Conservation (phyloP, 805 yeast species). For the Maudiozyma barnettii region DNA sequence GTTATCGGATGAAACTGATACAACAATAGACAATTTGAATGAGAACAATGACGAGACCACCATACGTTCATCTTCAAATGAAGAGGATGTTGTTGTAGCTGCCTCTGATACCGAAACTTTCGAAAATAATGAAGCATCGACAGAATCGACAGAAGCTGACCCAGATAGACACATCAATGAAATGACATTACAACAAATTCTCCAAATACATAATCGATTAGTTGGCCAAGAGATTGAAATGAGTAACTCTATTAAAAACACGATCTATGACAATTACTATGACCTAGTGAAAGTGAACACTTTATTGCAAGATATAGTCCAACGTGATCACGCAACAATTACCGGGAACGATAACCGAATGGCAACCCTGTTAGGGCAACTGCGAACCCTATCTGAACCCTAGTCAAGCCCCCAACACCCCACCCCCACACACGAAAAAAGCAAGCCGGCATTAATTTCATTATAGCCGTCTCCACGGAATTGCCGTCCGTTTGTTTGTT, state of each 20-base stretch:
- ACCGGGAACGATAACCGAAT: background rate
- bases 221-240: slow-evolving; percentile 24
- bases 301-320: slow-evolving; percentile 29
- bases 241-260: slow-evolving; percentile 47
- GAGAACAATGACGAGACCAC: background rate
- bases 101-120: background rate
- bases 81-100: background rate
- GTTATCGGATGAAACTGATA: slow-evolving; percentile 7
- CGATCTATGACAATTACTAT: slow-evolving; percentile 66
- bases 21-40: background rate
- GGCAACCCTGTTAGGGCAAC: background rate
- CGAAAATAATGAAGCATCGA: background rate
- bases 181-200: slow-evolving; percentile 15
- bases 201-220: slow-evolving; percentile 21
- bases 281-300: slow-evolving; percentile 61
- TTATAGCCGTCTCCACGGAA: too few relatives aligned
- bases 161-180: slow-evolving; percentile 3
- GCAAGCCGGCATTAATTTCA: too few relatives aligned
- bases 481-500: too few relatives aligned
- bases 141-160: background rate
- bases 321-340: background rate
- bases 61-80: background rate
- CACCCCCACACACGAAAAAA: too few relatives aligned
- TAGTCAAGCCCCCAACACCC: too few relatives aligned
- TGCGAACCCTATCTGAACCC: background rate